Percentiles rank a stretch among this genome's conserved stretches.
Evolutionary conservation across 352 stramenopile species (phyloP).

Genomic region (Phytophthora fragariaefolia): DNA sequence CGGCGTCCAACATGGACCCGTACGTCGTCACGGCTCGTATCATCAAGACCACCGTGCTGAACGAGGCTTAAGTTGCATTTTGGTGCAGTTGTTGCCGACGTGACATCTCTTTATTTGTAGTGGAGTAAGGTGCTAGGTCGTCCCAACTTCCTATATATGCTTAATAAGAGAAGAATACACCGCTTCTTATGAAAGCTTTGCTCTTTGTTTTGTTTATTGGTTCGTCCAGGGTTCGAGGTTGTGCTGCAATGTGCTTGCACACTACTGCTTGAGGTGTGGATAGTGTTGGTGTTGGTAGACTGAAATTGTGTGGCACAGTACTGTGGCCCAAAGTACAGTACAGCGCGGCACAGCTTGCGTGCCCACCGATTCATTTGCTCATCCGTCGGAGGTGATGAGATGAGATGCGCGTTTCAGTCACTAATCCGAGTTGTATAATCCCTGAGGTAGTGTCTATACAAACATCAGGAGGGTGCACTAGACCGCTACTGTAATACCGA

Average conservation of each 20-base stretch:
- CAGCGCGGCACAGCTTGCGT: too few species aligned
- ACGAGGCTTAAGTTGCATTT: slow-evolving; percentile 63
- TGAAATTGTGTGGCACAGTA: too few species aligned
- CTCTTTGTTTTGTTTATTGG: background rate
- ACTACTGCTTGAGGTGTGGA: too few species aligned
- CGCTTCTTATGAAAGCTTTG: slow-evolving; percentile 20
- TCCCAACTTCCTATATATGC: slow-evolving; percentile 36
- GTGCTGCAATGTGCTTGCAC: background rate
- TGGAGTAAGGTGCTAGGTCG: background rate
- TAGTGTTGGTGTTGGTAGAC: too few species aligned
- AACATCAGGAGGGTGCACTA: too few species aligned
- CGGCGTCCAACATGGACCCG: slow-evolving; percentile 98
- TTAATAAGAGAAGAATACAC: slow-evolving; percentile 30
- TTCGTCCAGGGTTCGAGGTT: background rate
- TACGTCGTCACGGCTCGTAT: slow-evolving; percentile 98
- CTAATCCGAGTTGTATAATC: too few species aligned
- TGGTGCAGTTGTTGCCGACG: background rate
- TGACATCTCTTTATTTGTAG: slow-evolving; percentile 19
- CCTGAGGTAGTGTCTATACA: too few species aligned
- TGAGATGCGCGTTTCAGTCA: too few species aligned
- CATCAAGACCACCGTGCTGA: slow-evolving; percentile 95
- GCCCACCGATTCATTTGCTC: too few species aligned
- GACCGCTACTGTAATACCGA: too few species aligned
- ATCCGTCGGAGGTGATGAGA: too few species aligned
- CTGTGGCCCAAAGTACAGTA: too few species aligned